Base-by-base conservation (phyloP, 1,284 basidiomycete genomes). In the Pisolithus thermaeus region DNA sequence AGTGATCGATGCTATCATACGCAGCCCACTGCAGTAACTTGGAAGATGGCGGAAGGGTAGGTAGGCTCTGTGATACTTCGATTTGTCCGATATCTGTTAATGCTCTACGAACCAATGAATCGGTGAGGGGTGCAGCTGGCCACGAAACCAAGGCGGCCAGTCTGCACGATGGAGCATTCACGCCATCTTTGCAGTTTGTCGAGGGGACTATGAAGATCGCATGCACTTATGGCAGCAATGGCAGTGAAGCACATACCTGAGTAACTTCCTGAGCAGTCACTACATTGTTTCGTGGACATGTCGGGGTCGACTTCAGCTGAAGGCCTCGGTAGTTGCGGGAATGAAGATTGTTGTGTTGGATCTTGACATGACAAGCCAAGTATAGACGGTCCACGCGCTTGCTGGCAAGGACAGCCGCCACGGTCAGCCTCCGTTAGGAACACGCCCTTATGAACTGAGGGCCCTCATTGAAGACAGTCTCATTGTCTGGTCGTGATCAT, bases 1-100 rank as follows among this genome's bases (percentile, higher is more conserved):
- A 80, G 58, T 94, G 92, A 56, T 89, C 80, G 53, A 94, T 81
- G 30, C 77, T 76, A 63, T 96, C 92, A 72, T 96, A 96, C 11
- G 83, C 79, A 12, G 84, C 80, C 87, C 88, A 91, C 60, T 90
- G 88, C 6, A 91, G 58, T 6, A 87, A 64, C 20, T 6, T 47
- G 7, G 52, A 44, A 38, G 56, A 51, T 32, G 46, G 37, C 36
- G 53, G 59, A 47, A 47, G 32, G 22, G 61, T 49, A n/a, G 64
- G 60, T 25, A 65, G 58, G 25, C 54, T 49, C 9, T 63, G 49
- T 12, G 67, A 39, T 16, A 73, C 55, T 53, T 69, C 52, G 1
- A 67, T 59, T 9, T 74, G 54, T 16, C 66, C 57, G 0, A 82
- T 60, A 18, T 61, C 51, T 0, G 72, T 60, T 18, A 93, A 70